Conservation (phyloP, 164 flowering plant species). For the Magnolia sinica region DNA sequence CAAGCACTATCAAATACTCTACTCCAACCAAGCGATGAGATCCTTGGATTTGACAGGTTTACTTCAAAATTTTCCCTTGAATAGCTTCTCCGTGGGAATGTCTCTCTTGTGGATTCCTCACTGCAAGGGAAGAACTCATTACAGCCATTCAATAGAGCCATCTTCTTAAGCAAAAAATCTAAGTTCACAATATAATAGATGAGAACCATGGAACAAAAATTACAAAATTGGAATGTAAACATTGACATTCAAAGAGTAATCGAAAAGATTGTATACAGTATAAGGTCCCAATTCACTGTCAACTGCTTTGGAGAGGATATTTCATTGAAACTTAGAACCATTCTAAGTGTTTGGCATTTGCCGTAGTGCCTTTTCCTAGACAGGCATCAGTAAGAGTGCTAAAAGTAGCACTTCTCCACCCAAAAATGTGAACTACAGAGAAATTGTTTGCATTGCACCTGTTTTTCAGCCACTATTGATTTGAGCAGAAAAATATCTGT, state of each 20-base stretch:
- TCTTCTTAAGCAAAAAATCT: not conserved
- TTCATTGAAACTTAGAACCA: not conserved
- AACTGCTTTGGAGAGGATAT: not conserved
- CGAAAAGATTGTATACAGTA: not conserved
- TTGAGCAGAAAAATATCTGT: too few relatives aligned
- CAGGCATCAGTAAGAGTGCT: not conserved
- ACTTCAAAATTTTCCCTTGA: conserved; percentile 32
- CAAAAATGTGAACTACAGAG: not conserved
- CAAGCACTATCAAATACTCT: conserved; percentile 24
- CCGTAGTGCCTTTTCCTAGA: not conserved
- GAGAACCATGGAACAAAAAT: too few relatives aligned
- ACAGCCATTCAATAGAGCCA: not conserved
- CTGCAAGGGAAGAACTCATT: conserved; percentile 37
- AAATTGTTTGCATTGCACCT: not conserved
- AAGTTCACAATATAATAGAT: not conserved
- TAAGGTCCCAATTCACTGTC: not conserved
- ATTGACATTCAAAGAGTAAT: too few relatives aligned
- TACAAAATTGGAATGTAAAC: not conserved
- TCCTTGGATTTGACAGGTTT: conserved; percentile 34
- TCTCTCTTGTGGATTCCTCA: conserved; percentile 51
- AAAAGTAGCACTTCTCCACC: not conserved
- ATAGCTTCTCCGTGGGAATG: conserved; percentile 52
- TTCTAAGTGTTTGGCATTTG: not conserved
- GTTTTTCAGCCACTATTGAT: not conserved
- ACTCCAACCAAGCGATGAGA: conserved; percentile 34